These are phyloP conservation scores for Candida maesae DNA, from an alignment of 805 yeast species.

Conservation along the genomic window DNA sequence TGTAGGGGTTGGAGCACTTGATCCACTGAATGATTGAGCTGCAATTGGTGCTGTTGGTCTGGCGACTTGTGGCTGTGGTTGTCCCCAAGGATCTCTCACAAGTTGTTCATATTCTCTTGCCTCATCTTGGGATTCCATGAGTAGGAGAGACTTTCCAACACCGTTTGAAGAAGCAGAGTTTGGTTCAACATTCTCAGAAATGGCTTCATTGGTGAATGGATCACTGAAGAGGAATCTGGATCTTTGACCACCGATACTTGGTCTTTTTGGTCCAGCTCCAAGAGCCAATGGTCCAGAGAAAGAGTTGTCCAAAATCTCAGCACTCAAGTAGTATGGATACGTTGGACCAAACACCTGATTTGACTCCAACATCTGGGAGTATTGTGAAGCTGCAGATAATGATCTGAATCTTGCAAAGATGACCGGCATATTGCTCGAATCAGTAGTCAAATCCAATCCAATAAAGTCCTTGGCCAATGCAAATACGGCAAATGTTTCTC, in stretches of 20 bases:
- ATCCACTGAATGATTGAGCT: conserved; percentile 3
- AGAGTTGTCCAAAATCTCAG: conserved; percentile 38
- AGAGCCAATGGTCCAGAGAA: conserved; percentile 17
- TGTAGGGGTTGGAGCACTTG: no score
- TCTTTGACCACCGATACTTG: conserved; percentile 53
- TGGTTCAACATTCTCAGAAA: conserved; percentile 20
- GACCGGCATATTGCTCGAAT: conserved; percentile 30
- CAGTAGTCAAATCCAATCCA: conserved; percentile 44
- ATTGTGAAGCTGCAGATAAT: conserved; percentile 39
- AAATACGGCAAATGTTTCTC: conserved; percentile 68
- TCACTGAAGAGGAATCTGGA: conserved; percentile 71
- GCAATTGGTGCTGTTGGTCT: conserved; percentile 8
- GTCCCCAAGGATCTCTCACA: conserved; percentile 42
- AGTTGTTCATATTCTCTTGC: conserved; percentile 39
- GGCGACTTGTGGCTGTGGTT: conserved; percentile 5
- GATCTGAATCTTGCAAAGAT: conserved; percentile 45
- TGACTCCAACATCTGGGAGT: conserved; percentile 38
- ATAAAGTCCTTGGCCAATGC: conserved; percentile 64
- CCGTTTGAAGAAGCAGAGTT: conserved; percentile 29
- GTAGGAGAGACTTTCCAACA: conserved; percentile 37
- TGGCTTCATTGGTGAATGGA: conserved; percentile 42
- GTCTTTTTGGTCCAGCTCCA: conserved; percentile 40
- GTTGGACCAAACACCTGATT: conserved; percentile 48
- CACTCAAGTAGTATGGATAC: conserved; percentile 35
- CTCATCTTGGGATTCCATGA: conserved; percentile 36